phyloP scores from a whole-genome alignment of 2,329 filamentous ascomycete genomes.

The Cordyceps farinosa region DNA sequence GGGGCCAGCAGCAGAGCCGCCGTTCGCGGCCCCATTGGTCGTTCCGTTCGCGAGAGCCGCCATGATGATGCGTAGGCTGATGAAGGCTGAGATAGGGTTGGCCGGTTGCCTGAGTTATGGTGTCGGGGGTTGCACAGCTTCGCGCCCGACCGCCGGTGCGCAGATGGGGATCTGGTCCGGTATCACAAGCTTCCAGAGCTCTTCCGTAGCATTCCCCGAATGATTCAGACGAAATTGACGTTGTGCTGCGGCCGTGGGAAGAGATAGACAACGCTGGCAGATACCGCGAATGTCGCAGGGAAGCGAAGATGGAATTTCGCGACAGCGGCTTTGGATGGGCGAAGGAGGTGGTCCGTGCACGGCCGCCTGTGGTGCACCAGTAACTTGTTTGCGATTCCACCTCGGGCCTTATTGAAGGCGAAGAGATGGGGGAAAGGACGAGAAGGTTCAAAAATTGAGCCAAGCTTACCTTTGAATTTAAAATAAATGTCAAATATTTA shows the following conservation, averaged over 20 bases:
- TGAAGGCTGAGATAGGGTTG: background rate
- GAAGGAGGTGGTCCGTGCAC: slow-evolving; percentile 19
- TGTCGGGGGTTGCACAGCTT: slow-evolving; percentile 13
- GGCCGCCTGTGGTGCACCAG: background rate
- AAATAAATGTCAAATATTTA: background rate
- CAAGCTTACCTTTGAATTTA: background rate
- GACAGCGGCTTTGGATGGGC: slow-evolving; percentile 3
- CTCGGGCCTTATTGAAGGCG: background rate
- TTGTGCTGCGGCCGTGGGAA: background rate
- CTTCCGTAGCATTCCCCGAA: background rate
- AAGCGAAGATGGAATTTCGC: slow-evolving; percentile 17
- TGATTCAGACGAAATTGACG: slow-evolving; percentile 6
- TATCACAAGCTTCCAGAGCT: background rate
- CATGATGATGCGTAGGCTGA: slow-evolving; percentile 31
- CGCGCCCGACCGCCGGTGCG: slow-evolving; percentile 4
- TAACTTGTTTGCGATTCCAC: background rate
- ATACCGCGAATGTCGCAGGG: slow-evolving; percentile 12
- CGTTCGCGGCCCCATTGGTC: slow-evolving; percentile 42
- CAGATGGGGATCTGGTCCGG: background rate
- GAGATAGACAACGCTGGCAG: slow-evolving; percentile 3
- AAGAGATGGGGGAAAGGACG: background rate
- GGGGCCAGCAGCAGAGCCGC: slow-evolving; percentile 32
- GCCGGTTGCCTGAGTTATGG: background rate
- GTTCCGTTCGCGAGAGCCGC: slow-evolving; percentile 41
- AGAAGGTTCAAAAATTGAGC: background rate